Conservation (phyloP, 345 rosid species). For the Rhodomyrtus tomentosa region DNA sequence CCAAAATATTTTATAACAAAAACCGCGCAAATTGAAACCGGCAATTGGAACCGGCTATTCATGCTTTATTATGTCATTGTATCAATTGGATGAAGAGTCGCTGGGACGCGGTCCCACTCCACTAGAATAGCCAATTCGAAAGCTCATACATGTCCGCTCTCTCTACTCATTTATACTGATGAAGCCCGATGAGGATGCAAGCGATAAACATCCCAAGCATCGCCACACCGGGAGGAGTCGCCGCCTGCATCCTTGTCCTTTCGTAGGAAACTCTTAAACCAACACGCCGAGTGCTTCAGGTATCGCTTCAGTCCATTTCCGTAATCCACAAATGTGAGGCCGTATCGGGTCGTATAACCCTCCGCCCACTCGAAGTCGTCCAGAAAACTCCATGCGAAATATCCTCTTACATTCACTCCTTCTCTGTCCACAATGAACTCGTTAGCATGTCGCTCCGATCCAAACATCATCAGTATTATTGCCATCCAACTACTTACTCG, state of each 20-base stretch:
- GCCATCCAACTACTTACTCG: constrained; percentile 7
- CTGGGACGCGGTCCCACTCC: neutral
- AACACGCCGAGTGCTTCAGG: constrained; percentile 41
- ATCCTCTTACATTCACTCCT: constrained; percentile 43
- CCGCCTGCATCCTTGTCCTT: neutral
- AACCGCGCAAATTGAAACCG: too few relatives aligned
- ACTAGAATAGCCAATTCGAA: neutral
- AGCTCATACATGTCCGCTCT: neutral
- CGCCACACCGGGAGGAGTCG: neutral
- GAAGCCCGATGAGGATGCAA: neutral
- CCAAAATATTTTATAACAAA: too few relatives aligned
- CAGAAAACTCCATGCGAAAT: constrained; percentile 38
- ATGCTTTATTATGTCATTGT: too few relatives aligned
- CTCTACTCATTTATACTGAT: neutral
- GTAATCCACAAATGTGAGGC: constrained; percentile 35
- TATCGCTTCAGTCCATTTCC: constrained; percentile 31
- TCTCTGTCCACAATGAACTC: constrained; percentile 8
- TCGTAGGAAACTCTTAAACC: constrained; percentile 40
- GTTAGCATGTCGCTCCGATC: neutral
- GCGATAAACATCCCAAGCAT: neutral
- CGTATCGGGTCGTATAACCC: constrained; percentile 40
- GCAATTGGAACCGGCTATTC: too few relatives aligned
- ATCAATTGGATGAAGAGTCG: too few relatives aligned
- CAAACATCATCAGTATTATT: neutral
- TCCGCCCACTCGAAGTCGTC: constrained; percentile 55